A percentile compares a stretch with the other conserved stretches of the same genome.
Evolutionary conservation across 1,284 basidiomycete species (phyloP).

Genomic region (Entoloma clypeatum): DNA sequence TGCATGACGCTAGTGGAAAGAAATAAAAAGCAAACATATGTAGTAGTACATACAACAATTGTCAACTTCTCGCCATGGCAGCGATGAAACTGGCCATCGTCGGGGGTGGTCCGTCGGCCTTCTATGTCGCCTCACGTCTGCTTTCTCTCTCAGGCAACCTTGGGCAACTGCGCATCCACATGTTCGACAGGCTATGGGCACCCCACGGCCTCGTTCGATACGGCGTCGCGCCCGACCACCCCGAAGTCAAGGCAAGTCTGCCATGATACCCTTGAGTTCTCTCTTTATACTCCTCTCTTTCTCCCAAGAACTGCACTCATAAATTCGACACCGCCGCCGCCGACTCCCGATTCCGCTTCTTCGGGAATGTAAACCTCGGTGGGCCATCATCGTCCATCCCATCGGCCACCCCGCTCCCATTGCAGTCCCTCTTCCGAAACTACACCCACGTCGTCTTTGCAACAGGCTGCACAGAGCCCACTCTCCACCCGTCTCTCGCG

Average conservation of each 20-base stretch:
- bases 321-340: slow-evolving; percentile 82
- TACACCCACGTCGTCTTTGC: slow-evolving; percentile 85
- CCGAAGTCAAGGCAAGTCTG: slow-evolving; percentile 86
- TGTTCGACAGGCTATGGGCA: slow-evolving; percentile 92
- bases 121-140: slow-evolving; percentile 88
- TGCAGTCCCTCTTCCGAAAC: slow-evolving; percentile 54
- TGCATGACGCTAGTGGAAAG: slow-evolving; percentile 42
- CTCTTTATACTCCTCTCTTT: too few species aligned
- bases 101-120: slow-evolving; percentile 91
- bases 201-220: slow-evolving; percentile 95
- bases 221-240: slow-evolving; percentile 98
- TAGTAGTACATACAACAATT: neutral
- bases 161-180: slow-evolving; percentile 63
- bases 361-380: slow-evolving; percentile 87
- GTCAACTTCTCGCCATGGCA: slow-evolving; percentile 3
- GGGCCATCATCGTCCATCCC: slow-evolving; percentile 36
- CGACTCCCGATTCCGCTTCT: slow-evolving; percentile 82
- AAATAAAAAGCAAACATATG: slow-evolving; percentile 26
- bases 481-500: slow-evolving; percentile 49
- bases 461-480: slow-evolving; percentile 72
- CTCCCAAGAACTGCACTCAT: slow-evolving; percentile 92
- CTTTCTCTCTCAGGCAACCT: slow-evolving; percentile 50
- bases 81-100: slow-evolving; percentile 73
- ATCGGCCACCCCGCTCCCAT: slow-evolving; percentile 51
- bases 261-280: neutral